These are phyloP conservation scores for Volvox africanus DNA, from an alignment of 139 green algal species.

Conservation along the genomic window DNA sequence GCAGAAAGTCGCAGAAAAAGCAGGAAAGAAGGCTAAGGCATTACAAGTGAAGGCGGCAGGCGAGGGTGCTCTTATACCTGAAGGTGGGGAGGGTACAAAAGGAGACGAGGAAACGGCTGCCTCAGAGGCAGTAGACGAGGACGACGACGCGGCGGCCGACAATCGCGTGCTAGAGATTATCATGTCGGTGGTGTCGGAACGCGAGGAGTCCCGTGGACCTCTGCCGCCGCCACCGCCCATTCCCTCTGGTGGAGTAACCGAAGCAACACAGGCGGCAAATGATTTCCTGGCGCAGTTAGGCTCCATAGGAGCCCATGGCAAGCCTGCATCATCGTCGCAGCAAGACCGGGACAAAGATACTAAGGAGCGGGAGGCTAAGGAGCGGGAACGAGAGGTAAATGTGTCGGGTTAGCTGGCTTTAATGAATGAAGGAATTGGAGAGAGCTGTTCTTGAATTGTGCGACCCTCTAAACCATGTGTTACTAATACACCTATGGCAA, in stretches of 20 bases:
- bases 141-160: constrained; percentile 52
- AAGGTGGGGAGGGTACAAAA: constrained; percentile 42
- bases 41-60: constrained; percentile 52
- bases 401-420: too few relatives aligned
- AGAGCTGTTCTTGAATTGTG: too few relatives aligned
- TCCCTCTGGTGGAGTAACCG: not conserved
- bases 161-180: constrained; percentile 64
- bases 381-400: constrained; percentile 26
- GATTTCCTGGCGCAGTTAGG: constrained; percentile 61
- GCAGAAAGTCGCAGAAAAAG: constrained; percentile 53
- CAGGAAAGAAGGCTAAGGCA: constrained; percentile 54
- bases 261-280: constrained; percentile 39
- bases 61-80: not conserved
- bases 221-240: constrained; percentile 46
- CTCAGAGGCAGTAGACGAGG: constrained; percentile 46
- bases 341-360: constrained; percentile 6
- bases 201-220: constrained; percentile 3
- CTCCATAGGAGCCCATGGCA: not conserved
- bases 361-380: constrained; percentile 3
- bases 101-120: constrained; percentile 46
- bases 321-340: not conserved
- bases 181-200: constrained; percentile 38
- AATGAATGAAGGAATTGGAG: too few relatives aligned
- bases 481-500: too few relatives aligned
- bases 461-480: too few relatives aligned